A percentile compares a stretch with the other conserved stretches of the same genome.
phyloP scores from a whole-genome alignment of 1,284 basidiomycete species.

The Anthracocystis setariae region DNA sequence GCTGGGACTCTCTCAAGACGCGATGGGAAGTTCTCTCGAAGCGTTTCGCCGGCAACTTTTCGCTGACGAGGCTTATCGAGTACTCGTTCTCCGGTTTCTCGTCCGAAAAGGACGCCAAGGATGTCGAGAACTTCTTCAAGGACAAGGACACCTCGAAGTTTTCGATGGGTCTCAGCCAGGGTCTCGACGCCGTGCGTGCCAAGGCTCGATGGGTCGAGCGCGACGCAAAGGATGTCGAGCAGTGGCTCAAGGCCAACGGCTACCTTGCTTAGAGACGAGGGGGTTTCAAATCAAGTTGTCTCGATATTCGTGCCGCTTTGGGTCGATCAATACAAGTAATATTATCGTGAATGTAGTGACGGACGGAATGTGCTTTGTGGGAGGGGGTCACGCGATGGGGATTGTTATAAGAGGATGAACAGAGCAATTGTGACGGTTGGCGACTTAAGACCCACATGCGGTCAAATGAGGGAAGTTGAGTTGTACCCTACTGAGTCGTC shows the following conservation, averaged over 20 bases:
- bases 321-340: too few species aligned
- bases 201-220: slow-evolving; percentile 75
- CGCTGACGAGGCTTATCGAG: slow-evolving; percentile 67
- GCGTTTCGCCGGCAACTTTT: slow-evolving; percentile 73
- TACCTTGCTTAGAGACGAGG: slow-evolving; percentile 45
- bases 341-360: too few species aligned
- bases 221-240: slow-evolving; percentile 72
- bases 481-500: too few species aligned
- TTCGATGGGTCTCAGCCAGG: slow-evolving; percentile 75
- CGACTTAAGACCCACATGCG: too few species aligned
- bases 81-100: slow-evolving; percentile 75
- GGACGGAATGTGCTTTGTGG: too few species aligned
- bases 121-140: slow-evolving; percentile 74
- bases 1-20: slow-evolving; percentile 67
- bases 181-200: slow-evolving; percentile 75
- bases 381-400: too few species aligned
- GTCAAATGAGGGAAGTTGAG: too few species aligned
- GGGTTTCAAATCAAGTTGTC: too few species aligned
- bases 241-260: slow-evolving; percentile 71
- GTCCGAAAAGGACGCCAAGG: slow-evolving; percentile 76
- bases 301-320: too few species aligned
- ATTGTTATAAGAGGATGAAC: too few species aligned
- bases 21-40: slow-evolving; percentile 69
- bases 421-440: too few species aligned
- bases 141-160: slow-evolving; percentile 69